These are phyloP conservation scores for Pseudopyricularia cyperi DNA, from an alignment of 2,329 filamentous ascomycete species.

Conservation along the genomic window DNA sequence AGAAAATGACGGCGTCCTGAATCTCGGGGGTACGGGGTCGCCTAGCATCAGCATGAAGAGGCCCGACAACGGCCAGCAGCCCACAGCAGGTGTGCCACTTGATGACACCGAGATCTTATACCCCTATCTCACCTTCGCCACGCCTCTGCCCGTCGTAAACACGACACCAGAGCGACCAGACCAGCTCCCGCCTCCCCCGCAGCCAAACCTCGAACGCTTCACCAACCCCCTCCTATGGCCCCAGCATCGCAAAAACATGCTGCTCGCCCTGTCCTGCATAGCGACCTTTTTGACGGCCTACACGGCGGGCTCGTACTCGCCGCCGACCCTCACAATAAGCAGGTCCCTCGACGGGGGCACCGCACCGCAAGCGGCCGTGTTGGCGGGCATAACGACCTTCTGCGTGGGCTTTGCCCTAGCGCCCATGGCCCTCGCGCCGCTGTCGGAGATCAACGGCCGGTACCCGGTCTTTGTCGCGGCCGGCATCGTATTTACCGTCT, in stretches of 20 bases:
- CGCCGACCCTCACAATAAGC: conserved; percentile 52
- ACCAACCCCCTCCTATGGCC: conserved; percentile 65
- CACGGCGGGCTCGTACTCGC: conserved; percentile 67
- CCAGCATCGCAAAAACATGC: conserved; percentile 50
- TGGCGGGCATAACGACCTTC: conserved; percentile 69
- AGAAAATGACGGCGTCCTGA: neutral
- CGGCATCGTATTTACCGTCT: conserved; percentile 57
- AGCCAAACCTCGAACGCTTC: conserved; percentile 55
- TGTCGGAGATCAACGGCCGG: conserved; percentile 79
- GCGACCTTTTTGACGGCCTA: conserved; percentile 72
- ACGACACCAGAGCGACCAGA: neutral
- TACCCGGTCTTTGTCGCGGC: conserved; percentile 69
- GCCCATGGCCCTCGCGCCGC: conserved; percentile 79
- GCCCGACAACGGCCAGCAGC: neutral
- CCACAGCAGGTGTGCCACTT: neutral
- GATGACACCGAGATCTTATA: neutral
- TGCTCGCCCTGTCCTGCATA: conserved; percentile 60
- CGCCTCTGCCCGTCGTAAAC: conserved; percentile 19
- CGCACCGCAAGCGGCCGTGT: conserved; percentile 51
- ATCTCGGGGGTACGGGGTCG: neutral
- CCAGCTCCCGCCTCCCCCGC: conserved; percentile 11
- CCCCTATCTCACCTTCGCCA: conserved; percentile 27
- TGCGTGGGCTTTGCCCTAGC: conserved; percentile 69
- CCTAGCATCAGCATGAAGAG: neutral
- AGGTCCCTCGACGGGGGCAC: conserved; percentile 34